Conservation (phyloP, 805 yeast genomes). For the Nakazawaea sp. region DNA sequence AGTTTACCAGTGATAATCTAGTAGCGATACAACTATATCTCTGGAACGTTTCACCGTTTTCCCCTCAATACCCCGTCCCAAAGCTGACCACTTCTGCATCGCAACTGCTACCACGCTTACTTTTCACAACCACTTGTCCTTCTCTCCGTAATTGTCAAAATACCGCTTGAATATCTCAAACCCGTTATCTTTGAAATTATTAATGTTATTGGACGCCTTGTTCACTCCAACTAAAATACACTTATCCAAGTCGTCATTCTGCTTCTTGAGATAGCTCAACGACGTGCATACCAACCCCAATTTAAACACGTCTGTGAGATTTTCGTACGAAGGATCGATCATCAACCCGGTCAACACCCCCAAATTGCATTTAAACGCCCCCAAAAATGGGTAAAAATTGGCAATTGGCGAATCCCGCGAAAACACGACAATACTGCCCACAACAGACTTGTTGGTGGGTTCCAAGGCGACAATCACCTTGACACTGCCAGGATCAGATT, state of each 20-base stretch:
- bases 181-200: constrained; percentile 17
- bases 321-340: constrained; percentile 45
- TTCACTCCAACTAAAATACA: constrained; percentile 11
- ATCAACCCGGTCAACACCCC: constrained; percentile 49
- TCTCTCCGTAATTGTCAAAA: constrained; percentile 16
- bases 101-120: neutral
- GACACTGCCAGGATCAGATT: constrained; percentile 6
- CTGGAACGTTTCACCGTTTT: too few species aligned
- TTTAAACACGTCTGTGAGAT: constrained; percentile 45
- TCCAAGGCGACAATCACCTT: constrained; percentile 44
- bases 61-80: too few species aligned
- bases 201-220: constrained; percentile 9
- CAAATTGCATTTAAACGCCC: constrained; percentile 21
- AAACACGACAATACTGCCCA: constrained; percentile 44
- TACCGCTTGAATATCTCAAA: constrained; percentile 18
- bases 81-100: too few species aligned
- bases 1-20: too few species aligned
- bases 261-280: constrained; percentile 35
- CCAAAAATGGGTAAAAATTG: constrained; percentile 45
- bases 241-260: constrained; percentile 14
- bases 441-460: constrained; percentile 42
- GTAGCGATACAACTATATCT: too few species aligned
- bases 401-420: constrained; percentile 38
- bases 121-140: constrained; percentile 14
- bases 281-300: constrained; percentile 54